These are phyloP conservation scores for Xylaria castorea DNA, from an alignment of 495 filamentous ascomycete species.

Conservation along the genomic window DNA sequence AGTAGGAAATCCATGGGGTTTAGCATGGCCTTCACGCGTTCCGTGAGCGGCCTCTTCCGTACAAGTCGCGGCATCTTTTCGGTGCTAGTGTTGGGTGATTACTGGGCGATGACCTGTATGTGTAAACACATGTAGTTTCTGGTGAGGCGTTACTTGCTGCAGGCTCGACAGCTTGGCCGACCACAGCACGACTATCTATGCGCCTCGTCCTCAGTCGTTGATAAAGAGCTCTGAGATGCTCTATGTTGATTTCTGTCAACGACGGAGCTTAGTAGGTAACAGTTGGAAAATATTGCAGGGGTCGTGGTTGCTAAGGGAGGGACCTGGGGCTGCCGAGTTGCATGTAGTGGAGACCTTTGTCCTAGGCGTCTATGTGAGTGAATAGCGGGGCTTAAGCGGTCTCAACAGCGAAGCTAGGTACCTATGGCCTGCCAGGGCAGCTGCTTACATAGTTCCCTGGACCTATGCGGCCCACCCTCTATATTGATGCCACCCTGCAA, in stretches of 20 bases:
- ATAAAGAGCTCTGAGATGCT: neutral
- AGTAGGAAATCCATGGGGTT: conserved; percentile 89
- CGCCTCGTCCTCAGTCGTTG: neutral
- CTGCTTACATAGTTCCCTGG: neutral
- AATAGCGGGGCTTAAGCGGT: neutral
- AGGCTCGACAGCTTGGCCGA: neutral
- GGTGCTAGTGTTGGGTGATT: conserved; percentile 11
- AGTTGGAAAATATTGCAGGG: conserved; percentile 26
- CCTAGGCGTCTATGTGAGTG: neutral
- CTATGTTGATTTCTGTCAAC: neutral
- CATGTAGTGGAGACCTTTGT: conserved; percentile 5
- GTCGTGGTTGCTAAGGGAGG: conserved; percentile 8
- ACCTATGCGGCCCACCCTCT: neutral
- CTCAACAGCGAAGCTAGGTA: neutral
- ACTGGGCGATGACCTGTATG: neutral
- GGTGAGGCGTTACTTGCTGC: neutral
- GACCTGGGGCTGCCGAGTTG: neutral
- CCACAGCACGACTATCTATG: neutral
- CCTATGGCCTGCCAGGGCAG: neutral
- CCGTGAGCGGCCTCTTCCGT: conserved; percentile 73
- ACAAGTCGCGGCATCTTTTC: conserved; percentile 66
- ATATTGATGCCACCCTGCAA: neutral
- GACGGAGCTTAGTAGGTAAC: neutral
- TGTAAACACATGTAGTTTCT: neutral
- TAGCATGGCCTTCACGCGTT: conserved; percentile 78